Evolutionary conservation across 2,329 filamentous ascomycete genomes (phyloP).

Genomic region (Penicillium sp.): DNA sequence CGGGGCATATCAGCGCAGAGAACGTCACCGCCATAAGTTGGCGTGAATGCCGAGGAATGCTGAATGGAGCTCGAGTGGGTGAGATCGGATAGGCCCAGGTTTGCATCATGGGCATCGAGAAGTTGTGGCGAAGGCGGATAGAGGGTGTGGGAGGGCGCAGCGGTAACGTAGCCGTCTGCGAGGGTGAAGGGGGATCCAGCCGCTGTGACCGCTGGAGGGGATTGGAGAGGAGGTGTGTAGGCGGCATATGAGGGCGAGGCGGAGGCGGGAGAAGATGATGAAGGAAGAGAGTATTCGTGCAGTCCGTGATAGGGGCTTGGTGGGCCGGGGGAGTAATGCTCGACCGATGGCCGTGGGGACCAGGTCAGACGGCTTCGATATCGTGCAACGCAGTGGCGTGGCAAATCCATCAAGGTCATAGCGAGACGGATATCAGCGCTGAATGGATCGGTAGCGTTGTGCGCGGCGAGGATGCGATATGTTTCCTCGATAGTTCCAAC

Average conservation of each 20-base stretch:
- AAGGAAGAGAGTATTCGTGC: conserved; percentile 40
- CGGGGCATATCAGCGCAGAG: conserved; percentile 40
- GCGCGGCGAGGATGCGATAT: conserved; percentile 72
- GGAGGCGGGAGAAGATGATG: conserved; percentile 48
- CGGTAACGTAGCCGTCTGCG: conserved; percentile 41
- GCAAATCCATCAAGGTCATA: conserved; percentile 72
- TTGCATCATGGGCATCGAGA: conserved; percentile 43
- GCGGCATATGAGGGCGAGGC: conserved; percentile 46
- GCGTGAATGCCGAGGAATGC: conserved; percentile 47
- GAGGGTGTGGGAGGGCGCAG: conserved; percentile 42
- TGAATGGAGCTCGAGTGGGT: conserved; percentile 39
- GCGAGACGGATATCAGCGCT: conserved; percentile 67
- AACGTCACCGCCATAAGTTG: conserved; percentile 45
- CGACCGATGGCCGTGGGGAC: conserved; percentile 49
- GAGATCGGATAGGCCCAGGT: conserved; percentile 38
- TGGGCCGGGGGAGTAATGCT: conserved; percentile 45
- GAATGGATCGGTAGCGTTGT: conserved; percentile 66
- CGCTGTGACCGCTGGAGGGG: conserved; percentile 46
- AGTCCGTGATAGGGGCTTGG: conserved; percentile 43
- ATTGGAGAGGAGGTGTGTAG: conserved; percentile 51
- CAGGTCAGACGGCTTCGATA: conserved; percentile 75
- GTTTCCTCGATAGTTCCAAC: conserved; percentile 86
- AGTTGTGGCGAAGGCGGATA: conserved; percentile 46
- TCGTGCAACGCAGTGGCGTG: conserved; percentile 70
- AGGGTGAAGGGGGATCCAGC: conserved; percentile 47